Evolutionary conservation across 2,329 filamentous ascomycete species (phyloP).

Genomic region (Cladorrhinum sp.): DNA sequence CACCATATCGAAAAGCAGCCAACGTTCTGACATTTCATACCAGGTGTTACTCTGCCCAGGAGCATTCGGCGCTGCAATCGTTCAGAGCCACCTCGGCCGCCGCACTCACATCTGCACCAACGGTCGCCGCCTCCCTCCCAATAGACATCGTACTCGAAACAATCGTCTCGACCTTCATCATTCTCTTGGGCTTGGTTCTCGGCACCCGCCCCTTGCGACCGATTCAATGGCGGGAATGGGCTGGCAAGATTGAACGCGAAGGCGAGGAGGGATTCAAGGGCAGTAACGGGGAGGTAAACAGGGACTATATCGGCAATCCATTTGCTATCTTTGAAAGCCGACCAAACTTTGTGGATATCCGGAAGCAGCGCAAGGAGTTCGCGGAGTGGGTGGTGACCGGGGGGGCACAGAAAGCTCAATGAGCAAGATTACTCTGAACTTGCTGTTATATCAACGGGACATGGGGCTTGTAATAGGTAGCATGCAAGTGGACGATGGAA

Average conservation of each 20-base stretch:
- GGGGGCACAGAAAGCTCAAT: slow-evolving; percentile 6
- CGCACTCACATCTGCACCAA: slow-evolving; percentile 41
- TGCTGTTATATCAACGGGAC: neutral
- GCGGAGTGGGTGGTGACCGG: slow-evolving; percentile 62
- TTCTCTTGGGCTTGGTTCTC: slow-evolving; percentile 79
- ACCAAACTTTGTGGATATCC: slow-evolving; percentile 83
- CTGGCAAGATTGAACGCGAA: slow-evolving; percentile 78
- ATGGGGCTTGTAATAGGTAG: neutral
- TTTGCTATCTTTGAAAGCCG: slow-evolving; percentile 76
- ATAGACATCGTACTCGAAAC: slow-evolving; percentile 87
- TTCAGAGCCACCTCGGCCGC: slow-evolving; percentile 47
- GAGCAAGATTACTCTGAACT: neutral
- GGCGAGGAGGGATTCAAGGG: slow-evolving; percentile 58
- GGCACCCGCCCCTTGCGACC: slow-evolving; percentile 76
- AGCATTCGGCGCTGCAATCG: slow-evolving; percentile 75
- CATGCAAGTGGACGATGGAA: neutral
- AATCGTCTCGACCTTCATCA: slow-evolving; percentile 71
- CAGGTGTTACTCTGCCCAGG: slow-evolving; percentile 95
- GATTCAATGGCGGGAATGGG: slow-evolving; percentile 79
- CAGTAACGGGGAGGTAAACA: slow-evolving; percentile 63
- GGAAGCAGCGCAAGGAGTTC: slow-evolving; percentile 76
- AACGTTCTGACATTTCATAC: slow-evolving; percentile 17
- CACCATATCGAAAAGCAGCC: slow-evolving; percentile 8
- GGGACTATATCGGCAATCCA: slow-evolving; percentile 71
- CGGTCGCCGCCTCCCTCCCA: slow-evolving; percentile 57